Evolutionary conservation across 257 asterid species (phyloP).

Genomic region (Euphrasia confusa): DNA sequence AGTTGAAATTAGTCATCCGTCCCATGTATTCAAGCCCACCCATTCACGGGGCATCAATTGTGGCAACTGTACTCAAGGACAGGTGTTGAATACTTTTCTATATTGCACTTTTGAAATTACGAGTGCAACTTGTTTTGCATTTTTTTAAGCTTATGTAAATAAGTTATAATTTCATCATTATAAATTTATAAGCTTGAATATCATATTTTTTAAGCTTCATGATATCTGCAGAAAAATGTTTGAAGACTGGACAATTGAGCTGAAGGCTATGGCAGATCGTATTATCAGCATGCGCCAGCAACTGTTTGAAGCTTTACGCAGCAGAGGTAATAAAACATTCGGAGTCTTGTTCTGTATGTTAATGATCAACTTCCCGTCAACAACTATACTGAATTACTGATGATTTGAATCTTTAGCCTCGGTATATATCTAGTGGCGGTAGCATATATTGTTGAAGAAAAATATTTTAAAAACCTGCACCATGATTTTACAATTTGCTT

Average conservation of each 20-base stretch:
- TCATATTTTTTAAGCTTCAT: not conserved
- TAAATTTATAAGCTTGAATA: constrained; percentile 15
- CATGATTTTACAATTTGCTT: too few relatives aligned
- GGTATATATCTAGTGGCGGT: too few relatives aligned
- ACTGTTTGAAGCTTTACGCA: constrained; percentile 72
- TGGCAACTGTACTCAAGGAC: constrained; percentile 87
- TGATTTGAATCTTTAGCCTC: too few relatives aligned
- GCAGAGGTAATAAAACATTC: constrained; percentile 47
- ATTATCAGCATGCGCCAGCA: constrained; percentile 88
- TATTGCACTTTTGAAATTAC: not conserved
- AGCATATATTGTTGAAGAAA: too few relatives aligned
- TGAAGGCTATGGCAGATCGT: constrained; percentile 98
- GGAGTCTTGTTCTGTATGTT: not conserved
- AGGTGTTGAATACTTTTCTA: constrained; percentile 40
- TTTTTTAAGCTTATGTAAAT: not conserved
- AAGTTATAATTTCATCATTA: not conserved
- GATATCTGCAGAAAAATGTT: constrained; percentile 60
- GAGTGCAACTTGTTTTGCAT: too few relatives aligned
- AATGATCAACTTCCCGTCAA: too few relatives aligned
- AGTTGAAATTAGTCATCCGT: constrained; percentile 87
- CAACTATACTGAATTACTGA: too few relatives aligned
- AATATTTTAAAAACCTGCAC: too few relatives aligned
- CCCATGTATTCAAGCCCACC: constrained; percentile 99
- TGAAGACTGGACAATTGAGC: constrained; percentile 87
- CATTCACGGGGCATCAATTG: constrained; percentile 93